These are phyloP conservation scores for Starmerella cellae DNA, from an alignment of 805 yeast species.

Conservation along the genomic window DNA sequence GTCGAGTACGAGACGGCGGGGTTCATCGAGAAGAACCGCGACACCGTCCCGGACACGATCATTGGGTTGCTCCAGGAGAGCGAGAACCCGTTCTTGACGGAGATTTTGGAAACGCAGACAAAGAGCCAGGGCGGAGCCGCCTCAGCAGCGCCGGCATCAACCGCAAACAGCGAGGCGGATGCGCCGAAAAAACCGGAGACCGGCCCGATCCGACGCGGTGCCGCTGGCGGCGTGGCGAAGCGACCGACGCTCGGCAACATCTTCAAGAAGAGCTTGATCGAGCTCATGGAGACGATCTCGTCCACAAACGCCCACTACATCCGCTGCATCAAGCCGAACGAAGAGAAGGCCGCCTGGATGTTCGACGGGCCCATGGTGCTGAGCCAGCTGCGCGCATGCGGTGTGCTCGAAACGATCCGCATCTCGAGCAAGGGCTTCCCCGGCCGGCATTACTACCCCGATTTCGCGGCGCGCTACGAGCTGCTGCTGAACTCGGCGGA, in stretches of 20 bases:
- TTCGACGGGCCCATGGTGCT: conserved; percentile 91
- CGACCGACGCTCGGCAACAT: conserved; percentile 91
- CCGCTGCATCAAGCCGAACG: conserved; percentile 95
- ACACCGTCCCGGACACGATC: conserved; percentile 93
- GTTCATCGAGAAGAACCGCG: conserved; percentile 92
- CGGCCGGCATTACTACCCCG: conserved; percentile 86
- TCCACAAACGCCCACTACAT: conserved; percentile 94
- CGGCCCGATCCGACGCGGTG: conserved; percentile 17
- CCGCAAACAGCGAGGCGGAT: conserved; percentile 20
- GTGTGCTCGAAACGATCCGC: conserved; percentile 92
- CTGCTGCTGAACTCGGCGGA: conserved; percentile 59
- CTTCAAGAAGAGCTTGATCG: conserved; percentile 82
- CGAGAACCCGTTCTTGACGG: conserved; percentile 49
- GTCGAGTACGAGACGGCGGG: conserved; percentile 88
- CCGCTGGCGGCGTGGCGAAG: conserved; percentile 32
- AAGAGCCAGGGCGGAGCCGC: too few relatives aligned
- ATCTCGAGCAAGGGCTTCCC: conserved; percentile 98
- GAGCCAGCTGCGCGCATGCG: conserved; percentile 93
- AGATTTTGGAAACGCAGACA: conserved; percentile 39
- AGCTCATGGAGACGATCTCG: conserved; percentile 81
- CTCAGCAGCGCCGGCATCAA: conserved; percentile 26
- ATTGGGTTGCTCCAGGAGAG: conserved; percentile 67
- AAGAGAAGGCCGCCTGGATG: conserved; percentile 86
- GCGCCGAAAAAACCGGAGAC: conserved; percentile 25
- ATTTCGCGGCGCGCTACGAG: conserved; percentile 80